phyloP scores from a whole-genome alignment of 2,329 filamentous ascomycete species.

The Pseudogymnoascus sp. region DNA sequence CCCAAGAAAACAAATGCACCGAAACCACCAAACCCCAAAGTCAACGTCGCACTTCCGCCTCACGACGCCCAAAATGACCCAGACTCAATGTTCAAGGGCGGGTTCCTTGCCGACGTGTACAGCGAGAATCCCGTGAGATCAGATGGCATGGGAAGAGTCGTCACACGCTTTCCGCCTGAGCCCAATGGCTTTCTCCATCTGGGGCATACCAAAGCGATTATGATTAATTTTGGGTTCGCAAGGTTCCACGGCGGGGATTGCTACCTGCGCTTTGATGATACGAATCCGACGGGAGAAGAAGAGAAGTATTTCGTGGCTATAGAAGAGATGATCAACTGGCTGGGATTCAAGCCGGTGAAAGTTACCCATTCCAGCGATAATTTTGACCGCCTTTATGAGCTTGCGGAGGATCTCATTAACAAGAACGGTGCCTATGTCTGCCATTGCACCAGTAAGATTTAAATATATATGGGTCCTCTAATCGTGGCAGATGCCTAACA shows the following conservation, averaged over 20 bases:
- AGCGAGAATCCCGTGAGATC: constrained; percentile 53
- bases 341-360: constrained; percentile 69
- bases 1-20: constrained; percentile 38
- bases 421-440: constrained; percentile 74
- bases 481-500: neutral
- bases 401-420: constrained; percentile 76
- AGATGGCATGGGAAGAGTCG: constrained; percentile 38
- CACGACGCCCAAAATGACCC: constrained; percentile 39
- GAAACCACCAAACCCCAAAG: constrained; percentile 28
- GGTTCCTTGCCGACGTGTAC: constrained; percentile 66
- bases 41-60: constrained; percentile 20
- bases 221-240: constrained; percentile 93
- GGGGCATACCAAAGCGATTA: constrained; percentile 91
- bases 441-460: constrained; percentile 51
- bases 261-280: constrained; percentile 82
- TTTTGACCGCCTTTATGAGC: constrained; percentile 74
- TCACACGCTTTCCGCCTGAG: constrained; percentile 73
- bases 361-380: constrained; percentile 88
- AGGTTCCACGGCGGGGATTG: constrained; percentile 59
- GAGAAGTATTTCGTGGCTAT: constrained; percentile 83
- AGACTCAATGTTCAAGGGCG: constrained; percentile 70
- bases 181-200: constrained; percentile 93
- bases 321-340: constrained; percentile 76
- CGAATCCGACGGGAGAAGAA: constrained; percentile 89
- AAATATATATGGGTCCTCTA: neutral